Conservation (phyloP, 2,329 filamentous ascomycete genomes). For the Coleophoma eucalyptorum region DNA sequence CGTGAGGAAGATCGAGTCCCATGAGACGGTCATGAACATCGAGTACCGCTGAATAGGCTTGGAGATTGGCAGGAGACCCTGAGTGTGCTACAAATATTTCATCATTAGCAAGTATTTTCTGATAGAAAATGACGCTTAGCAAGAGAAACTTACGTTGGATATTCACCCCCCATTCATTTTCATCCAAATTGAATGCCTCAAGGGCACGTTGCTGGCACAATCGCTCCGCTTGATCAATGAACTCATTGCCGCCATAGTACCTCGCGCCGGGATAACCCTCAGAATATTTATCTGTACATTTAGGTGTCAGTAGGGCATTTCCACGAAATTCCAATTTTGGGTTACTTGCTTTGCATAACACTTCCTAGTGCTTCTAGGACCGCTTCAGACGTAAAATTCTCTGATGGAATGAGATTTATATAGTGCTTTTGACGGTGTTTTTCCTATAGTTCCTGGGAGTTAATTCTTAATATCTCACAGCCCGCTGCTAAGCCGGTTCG, state of each 20-base stretch:
- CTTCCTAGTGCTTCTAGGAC: constrained; percentile 89
- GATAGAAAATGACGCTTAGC: background rate
- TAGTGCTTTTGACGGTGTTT: constrained; percentile 97
- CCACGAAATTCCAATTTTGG: constrained; percentile 9
- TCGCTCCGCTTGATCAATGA: constrained; percentile 86
- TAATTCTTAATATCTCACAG: constrained; percentile 5
- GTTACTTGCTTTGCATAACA: constrained; percentile 81
- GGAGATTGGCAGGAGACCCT: constrained; percentile 67
- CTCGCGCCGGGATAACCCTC: constrained; percentile 95
- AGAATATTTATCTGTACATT: constrained; percentile 81
- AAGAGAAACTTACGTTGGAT: constrained; percentile 65
- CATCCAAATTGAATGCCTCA: constrained; percentile 78
- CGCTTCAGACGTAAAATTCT: constrained; percentile 93
- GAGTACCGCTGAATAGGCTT: constrained; percentile 90
- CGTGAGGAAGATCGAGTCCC: constrained; percentile 94
- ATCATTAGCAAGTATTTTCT: constrained; percentile 12
- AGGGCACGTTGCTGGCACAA: constrained; percentile 88
- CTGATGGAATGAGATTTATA: constrained; percentile 93
- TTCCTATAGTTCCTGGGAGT: constrained; percentile 63
- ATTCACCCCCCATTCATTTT: constrained; percentile 93
- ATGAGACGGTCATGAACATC: constrained; percentile 92
- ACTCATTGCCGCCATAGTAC: constrained; percentile 96
- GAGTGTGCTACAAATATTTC: constrained; percentile 22
- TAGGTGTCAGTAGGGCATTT: constrained; percentile 33
- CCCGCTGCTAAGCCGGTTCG: background rate